A percentile compares a stretch with the other conserved stretches of the same genome.
These are phyloP conservation scores for Ogataea haglerorum DNA, from an alignment of 805 yeast genomes.

Conservation along the genomic window DNA sequence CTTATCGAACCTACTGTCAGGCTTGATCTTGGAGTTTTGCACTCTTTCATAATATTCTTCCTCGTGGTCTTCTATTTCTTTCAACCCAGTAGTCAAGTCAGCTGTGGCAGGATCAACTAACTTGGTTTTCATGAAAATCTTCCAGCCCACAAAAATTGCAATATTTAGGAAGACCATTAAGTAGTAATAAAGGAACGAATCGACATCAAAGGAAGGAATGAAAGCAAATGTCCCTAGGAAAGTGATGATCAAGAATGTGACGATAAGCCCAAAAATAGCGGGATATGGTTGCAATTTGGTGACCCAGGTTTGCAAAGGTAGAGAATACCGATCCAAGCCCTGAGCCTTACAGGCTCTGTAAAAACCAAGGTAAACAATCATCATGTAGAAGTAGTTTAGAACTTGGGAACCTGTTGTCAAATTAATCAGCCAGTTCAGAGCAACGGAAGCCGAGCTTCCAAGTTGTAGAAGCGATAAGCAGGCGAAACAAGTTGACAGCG, in stretches of 20 bases:
- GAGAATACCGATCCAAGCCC: slow-evolving; percentile 40
- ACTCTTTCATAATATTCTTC: slow-evolving; percentile 25
- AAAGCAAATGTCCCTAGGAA: slow-evolving; percentile 40
- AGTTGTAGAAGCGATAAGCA: slow-evolving; percentile 36
- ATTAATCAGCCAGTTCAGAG: slow-evolving; percentile 33
- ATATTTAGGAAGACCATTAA: slow-evolving; percentile 41
- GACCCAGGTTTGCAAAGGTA: slow-evolving; percentile 50
- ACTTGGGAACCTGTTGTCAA: slow-evolving; percentile 31
- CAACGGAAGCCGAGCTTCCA: slow-evolving; percentile 28
- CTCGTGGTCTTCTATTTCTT: slow-evolving; percentile 50
- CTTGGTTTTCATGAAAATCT: slow-evolving; percentile 38
- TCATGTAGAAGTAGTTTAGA: slow-evolving; percentile 30
- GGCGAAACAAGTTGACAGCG: slow-evolving; percentile 31
- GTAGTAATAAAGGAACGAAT: slow-evolving; percentile 43
- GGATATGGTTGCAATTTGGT: slow-evolving; percentile 38
- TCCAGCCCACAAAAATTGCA: slow-evolving; percentile 34
- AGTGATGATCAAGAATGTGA: slow-evolving; percentile 36
- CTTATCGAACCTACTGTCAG: slow-evolving; percentile 1
- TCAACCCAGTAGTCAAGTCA: slow-evolving; percentile 43
- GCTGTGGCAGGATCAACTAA: slow-evolving; percentile 42
- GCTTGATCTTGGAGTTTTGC: not conserved
- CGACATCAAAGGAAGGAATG: slow-evolving; percentile 35
- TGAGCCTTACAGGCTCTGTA: slow-evolving; percentile 60
- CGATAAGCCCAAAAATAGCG: slow-evolving; percentile 26
- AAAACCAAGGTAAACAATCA: slow-evolving; percentile 57